Conservation (phyloP, 768 basidiomycete genomes). For the Trametes coccinea region DNA sequence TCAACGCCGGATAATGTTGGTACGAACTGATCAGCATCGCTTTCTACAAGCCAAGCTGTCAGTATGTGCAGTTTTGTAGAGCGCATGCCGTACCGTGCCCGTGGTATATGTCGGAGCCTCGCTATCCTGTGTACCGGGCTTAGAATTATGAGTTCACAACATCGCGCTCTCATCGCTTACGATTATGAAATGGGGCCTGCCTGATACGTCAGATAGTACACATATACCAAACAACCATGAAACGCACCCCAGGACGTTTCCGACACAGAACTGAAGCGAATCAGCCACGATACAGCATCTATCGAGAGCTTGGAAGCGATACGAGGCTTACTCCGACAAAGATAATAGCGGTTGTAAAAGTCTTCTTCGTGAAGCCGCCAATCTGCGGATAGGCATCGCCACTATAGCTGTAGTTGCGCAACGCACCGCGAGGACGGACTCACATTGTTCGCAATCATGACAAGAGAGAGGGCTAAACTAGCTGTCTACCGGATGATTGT, state of each 20-base stretch:
- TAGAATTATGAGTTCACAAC: neutral
- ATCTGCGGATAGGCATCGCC: slow-evolving; percentile 14
- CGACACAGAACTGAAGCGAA: slow-evolving; percentile 17
- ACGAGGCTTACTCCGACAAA: slow-evolving; percentile 27
- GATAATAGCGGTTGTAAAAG: slow-evolving; percentile 32
- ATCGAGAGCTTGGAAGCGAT: neutral
- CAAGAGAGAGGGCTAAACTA: slow-evolving; percentile 30
- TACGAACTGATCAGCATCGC: slow-evolving; percentile 24
- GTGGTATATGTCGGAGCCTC: slow-evolving; percentile 22
- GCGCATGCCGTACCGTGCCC: slow-evolving; percentile 7
- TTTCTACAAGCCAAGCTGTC: neutral
- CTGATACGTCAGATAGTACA: neutral
- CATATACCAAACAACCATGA: neutral
- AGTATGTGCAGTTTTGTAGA: neutral
- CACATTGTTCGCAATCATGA: slow-evolving; percentile 32
- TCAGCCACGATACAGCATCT: too few relatives aligned
- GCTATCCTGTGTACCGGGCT: slow-evolving; percentile 5
- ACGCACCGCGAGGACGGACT: neutral
- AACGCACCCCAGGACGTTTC: slow-evolving; percentile 21
- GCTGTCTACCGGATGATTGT: slow-evolving; percentile 14
- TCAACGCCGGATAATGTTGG: neutral
- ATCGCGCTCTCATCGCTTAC: neutral
- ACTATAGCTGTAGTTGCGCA: too few relatives aligned
- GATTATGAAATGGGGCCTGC: slow-evolving; percentile 21
- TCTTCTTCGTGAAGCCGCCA: slow-evolving; percentile 33